Conservation (phyloP, 805 yeast genomes). For the Saturnispora dispora region DNA sequence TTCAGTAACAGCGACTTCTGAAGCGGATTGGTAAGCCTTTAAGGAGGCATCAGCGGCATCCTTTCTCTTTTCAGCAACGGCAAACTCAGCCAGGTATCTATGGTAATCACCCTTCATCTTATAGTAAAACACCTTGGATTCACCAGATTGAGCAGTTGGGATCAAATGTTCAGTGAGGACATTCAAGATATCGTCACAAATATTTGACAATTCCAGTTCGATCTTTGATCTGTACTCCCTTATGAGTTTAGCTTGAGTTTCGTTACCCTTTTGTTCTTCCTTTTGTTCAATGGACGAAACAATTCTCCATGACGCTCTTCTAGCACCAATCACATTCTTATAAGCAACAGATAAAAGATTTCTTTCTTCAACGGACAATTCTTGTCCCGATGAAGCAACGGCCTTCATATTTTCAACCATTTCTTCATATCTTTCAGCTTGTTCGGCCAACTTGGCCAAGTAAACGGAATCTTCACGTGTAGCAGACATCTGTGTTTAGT, state of each 20-base stretch:
- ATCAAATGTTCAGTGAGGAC: conserved; percentile 86
- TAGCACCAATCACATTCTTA: conserved; percentile 97
- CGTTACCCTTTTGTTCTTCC: conserved; percentile 95
- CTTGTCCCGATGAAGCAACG: conserved; percentile 93
- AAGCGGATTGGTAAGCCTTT: conserved; percentile 91
- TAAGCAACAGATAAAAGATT: conserved; percentile 94
- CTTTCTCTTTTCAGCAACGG: conserved; percentile 83
- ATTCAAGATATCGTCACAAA: conserved; percentile 86
- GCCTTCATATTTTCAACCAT: conserved; percentile 98
- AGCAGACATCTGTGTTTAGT: conserved; percentile 44
- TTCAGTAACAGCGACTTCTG: conserved; percentile 94
- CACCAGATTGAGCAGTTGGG: conserved; percentile 92
- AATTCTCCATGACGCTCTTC: conserved; percentile 99
- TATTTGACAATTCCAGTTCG: conserved; percentile 84
- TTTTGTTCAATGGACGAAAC: conserved; percentile 97
- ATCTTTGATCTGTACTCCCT: conserved; percentile 92
- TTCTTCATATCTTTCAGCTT: conserved; percentile 99
- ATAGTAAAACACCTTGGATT: conserved; percentile 95
- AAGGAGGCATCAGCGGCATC: conserved; percentile 86
- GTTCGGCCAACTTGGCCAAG: conserved; percentile 97
- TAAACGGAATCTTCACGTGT: conserved; percentile 97
- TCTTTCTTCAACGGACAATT: conserved; percentile 95
- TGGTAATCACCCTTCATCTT: conserved; percentile 99
- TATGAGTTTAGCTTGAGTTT: conserved; percentile 78
- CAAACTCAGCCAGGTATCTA: conserved; percentile 97